Evolutionary conservation across 805 yeast genomes (phyloP), one percentile per base, ranked within the genome.

Genomic region (Ogataea minuta): DNA sequence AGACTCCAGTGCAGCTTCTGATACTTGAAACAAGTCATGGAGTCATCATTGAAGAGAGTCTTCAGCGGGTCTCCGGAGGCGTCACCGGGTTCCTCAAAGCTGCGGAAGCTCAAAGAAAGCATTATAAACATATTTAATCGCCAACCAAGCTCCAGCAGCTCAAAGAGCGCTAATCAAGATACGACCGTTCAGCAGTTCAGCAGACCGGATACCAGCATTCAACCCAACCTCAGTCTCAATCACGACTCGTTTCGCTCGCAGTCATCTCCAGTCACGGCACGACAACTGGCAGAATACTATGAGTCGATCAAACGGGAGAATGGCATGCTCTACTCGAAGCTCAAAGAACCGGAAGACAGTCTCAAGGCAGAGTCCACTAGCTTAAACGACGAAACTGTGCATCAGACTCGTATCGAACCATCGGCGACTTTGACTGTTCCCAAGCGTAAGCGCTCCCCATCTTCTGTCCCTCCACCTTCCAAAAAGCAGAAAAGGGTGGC

Each of bases 231-330:
- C n/a, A 32, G 32, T 16, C 27, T 32, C 23, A 39, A 33, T 29
- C 20, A 21, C 26, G 42, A 32, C 42, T 39, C 42, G 16, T 39
- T 39, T 26, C 33, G 42, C 14, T 39, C 41, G 11, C 41, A 35
- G 23, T 26, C 42, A 12, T 34, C 43, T 10, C 46, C 52, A 4
- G 37, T 58, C 14, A 57, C 60, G 6, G 62, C 59, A 4, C 49
- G 48, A 21, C 60, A 57, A 34, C 44, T 59, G 3, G 45, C 52
- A 9, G 54, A 52, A 10, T 56, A 54, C 37, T 59, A 59, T 32
- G 52, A 51, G 31, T 43, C 55, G 12, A 44, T 59, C 24, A 56
- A 53, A 27, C 39, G 39, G 17, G 59, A 49, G 36, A 54, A 53
- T 26, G 43, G 44, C 17, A 15, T 34, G 15, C 34, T 58, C n/a